Percentiles rank a stretch among this genome's conserved stretches.
Evolutionary conservation across 1,284 basidiomycete genomes (phyloP).

Genomic region (Sporisorium exsertum): DNA sequence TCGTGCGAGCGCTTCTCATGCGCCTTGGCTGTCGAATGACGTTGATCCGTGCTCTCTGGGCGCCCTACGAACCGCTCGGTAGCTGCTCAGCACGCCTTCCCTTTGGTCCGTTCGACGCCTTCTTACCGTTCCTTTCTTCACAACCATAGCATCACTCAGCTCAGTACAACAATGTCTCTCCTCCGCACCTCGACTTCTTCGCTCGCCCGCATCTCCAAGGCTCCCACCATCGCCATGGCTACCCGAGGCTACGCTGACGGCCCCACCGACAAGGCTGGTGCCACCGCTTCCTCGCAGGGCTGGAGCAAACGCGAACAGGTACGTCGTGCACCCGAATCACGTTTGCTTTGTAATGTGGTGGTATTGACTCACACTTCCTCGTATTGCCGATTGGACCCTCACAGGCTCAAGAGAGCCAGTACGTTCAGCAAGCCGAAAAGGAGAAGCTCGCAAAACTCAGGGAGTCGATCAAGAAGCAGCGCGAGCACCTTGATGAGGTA

Average conservation of each 20-base stretch:
- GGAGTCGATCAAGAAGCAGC: conserved; percentile 58
- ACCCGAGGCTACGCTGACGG: conserved; percentile 55
- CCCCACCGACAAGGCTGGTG: conserved; percentile 50
- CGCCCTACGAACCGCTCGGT: background rate
- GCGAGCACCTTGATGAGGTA: conserved; percentile 58
- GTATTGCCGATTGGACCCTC: background rate
- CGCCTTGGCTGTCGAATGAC: conserved; percentile 27
- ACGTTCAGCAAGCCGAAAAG: conserved; percentile 60
- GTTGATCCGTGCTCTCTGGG: conserved; percentile 30
- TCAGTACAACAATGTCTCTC: conserved; percentile 39
- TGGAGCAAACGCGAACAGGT: conserved; percentile 62
- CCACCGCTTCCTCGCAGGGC: conserved; percentile 52
- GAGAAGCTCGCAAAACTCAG: conserved; percentile 62
- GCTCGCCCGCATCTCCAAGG: conserved; percentile 46
- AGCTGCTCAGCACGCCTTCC: conserved; percentile 1
- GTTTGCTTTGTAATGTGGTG: background rate
- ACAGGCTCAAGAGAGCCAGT: conserved; percentile 59
- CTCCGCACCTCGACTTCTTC: conserved; percentile 48
- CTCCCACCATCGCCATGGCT: conserved; percentile 50
- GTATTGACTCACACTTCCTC: background rate
- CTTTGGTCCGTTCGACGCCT: background rate
- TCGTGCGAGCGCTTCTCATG: conserved; percentile 21
- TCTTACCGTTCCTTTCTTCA: background rate
- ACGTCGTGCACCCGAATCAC: conserved; percentile 1
- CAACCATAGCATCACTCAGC: conserved; percentile 5